phyloP scores from a whole-genome alignment of 192 early-diverging fungal species.

The Chytriomyces sp. region DNA sequence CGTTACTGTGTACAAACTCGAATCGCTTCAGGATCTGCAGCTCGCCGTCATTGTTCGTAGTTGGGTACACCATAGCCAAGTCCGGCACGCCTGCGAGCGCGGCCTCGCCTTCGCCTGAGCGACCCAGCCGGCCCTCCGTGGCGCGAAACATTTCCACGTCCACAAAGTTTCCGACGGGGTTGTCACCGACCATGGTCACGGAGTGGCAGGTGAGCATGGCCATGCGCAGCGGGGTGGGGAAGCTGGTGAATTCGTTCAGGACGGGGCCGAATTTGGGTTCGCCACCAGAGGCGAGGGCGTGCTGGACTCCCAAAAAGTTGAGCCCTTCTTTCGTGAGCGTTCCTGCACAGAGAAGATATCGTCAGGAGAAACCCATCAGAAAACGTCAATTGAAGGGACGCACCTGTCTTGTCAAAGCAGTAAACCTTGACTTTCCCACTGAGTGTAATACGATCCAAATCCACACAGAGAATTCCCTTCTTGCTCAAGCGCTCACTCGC shows the following conservation, averaged over 20 bases:
- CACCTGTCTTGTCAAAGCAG: slow-evolving; percentile 73
- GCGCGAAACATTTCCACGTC: slow-evolving; percentile 79
- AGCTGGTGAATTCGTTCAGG: slow-evolving; percentile 29
- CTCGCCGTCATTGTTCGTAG: slow-evolving; percentile 19
- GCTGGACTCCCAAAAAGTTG: slow-evolving; percentile 61
- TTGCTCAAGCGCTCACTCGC: slow-evolving; percentile 62
- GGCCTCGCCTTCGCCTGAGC: slow-evolving; percentile 38
- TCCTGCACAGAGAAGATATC: slow-evolving; percentile 32
- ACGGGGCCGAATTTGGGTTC: slow-evolving; percentile 21
- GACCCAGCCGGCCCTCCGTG: slow-evolving; percentile 52
- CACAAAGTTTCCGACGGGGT: slow-evolving; percentile 76
- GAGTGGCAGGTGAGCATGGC: slow-evolving; percentile 69
- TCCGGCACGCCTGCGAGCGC: slow-evolving; percentile 13
- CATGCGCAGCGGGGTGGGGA: slow-evolving; percentile 29
- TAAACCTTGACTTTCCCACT: slow-evolving; percentile 76
- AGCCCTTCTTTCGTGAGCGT: slow-evolving; percentile 77
- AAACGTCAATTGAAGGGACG: not conserved
- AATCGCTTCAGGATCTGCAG: slow-evolving; percentile 59
- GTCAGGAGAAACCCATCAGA: not conserved
- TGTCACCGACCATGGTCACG: slow-evolving; percentile 56
- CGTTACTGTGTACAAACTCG: slow-evolving; percentile 53
- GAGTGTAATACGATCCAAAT: slow-evolving; percentile 72
- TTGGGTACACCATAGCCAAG: slow-evolving; percentile 33
- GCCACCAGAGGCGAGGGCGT: not conserved
- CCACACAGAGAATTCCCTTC: slow-evolving; percentile 73